Evolutionary conservation across 192 early-diverging fungal genomes (phyloP).

Genomic region (Hyaloraphidium curvatum): DNA sequence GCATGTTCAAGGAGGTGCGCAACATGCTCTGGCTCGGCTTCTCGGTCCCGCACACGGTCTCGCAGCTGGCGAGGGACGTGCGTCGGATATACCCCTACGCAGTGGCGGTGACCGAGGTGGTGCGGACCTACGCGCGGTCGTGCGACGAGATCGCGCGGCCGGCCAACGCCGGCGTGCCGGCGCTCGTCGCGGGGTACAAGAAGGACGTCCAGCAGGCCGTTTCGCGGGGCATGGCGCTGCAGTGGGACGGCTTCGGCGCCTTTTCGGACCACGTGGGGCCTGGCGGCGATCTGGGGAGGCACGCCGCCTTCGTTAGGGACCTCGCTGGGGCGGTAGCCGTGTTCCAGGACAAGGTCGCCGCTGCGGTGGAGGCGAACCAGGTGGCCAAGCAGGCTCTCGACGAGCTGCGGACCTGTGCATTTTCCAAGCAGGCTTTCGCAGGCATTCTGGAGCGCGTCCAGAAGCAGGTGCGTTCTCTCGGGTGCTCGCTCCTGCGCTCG

Average conservation of each 20-base stretch:
- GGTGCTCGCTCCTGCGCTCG: too few species aligned
- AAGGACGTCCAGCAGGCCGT: conserved; percentile 82
- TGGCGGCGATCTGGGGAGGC: conserved; percentile 16
- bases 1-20: conserved; percentile 96
- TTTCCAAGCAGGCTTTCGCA: conserved; percentile 41
- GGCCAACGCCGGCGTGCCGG: conserved; percentile 41
- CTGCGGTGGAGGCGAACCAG: conserved; percentile 60
- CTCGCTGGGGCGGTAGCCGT: conserved; percentile 71
- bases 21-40: conserved; percentile 92
- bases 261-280: too few species aligned
- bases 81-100: conserved; percentile 97
- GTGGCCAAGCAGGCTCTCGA: conserved; percentile 63
- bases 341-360: conserved; percentile 91
- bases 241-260: conserved; percentile 6
- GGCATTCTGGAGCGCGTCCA: conserved; percentile 66
- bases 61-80: conserved; percentile 81
- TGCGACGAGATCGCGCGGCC: conserved; percentile 47
- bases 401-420: conserved; percentile 66
- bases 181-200: conserved; percentile 84
- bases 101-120: conserved; percentile 86
- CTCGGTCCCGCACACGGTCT: conserved; percentile 75
- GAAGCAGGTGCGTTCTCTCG: conserved; percentile 30
- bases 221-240: conserved; percentile 32
- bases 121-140: conserved; percentile 79
- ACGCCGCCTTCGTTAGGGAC: conserved; percentile 85